phyloP scores from a whole-genome alignment of 176 grass and related monocot species.

The Phragmites australis region DNA sequence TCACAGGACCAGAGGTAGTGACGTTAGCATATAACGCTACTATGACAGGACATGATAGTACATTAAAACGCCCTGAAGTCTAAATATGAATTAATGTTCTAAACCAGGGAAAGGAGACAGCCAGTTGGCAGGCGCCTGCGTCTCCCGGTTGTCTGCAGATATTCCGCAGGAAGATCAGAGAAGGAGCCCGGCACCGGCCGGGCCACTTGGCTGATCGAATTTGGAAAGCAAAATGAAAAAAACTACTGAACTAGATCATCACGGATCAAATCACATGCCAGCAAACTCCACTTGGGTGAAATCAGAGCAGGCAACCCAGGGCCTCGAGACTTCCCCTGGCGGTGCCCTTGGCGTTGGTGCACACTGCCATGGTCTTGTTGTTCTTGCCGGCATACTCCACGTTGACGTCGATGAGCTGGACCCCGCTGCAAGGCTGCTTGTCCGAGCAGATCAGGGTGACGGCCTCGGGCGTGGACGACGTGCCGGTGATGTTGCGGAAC shows the following conservation, averaged over 20 bases:
- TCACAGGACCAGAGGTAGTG: background rate
- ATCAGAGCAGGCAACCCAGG: constrained; percentile 23
- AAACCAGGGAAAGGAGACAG: background rate
- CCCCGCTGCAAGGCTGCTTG: constrained; percentile 42
- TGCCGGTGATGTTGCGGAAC: constrained; percentile 66
- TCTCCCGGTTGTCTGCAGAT: background rate
- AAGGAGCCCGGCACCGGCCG: background rate
- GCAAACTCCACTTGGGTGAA: background rate
- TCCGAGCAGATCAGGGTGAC: constrained; percentile 50
- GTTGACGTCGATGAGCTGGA: constrained; percentile 51
- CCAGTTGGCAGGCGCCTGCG: background rate
- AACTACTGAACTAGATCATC: background rate
- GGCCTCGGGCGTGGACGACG: constrained; percentile 34
- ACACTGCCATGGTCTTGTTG: constrained; percentile 49
- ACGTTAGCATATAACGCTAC: background rate
- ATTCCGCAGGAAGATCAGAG: background rate
- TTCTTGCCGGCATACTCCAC: constrained; percentile 45
- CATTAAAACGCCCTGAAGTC: background rate
- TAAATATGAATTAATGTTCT: background rate
- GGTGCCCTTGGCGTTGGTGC: constrained; percentile 47
- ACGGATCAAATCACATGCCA: background rate
- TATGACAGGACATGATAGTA: background rate
- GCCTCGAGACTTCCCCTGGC: constrained; percentile 32
- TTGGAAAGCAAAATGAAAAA: background rate
- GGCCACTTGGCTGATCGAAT: background rate